Evolutionary conservation across 805 yeast species (phyloP), one percentile per base, ranked within the genome.

Genomic region (Saturnispora saitoi): DNA sequence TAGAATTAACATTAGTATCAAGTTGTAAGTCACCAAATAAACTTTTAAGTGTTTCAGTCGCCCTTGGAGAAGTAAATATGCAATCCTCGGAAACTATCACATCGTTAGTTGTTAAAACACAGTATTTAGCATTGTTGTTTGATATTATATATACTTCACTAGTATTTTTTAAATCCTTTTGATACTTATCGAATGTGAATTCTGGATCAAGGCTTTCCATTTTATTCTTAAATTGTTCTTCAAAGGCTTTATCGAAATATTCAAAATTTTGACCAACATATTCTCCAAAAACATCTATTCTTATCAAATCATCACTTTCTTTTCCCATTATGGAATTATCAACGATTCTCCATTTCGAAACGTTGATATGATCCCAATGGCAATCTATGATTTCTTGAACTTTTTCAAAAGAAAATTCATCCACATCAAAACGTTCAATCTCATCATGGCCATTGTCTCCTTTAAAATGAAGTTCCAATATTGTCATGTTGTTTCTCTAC

Each of bases 111-210:
- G 36, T 31, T 9, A 43, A 28, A 26, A 43, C 40, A 24, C 46
- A 43, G 32, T 43, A 43, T 19, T 19, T 36, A 1, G 19, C 28
- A 14, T 22, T 34, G 4, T 32, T 15, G 15, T 26, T 43, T 3
- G 40, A 43, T 5, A 43, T 11, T 3, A 43, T 24, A n/a, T 43
- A 43, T 12, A 43, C 46, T 36, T 43, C 46, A 4, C 32, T 43
- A 9, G 32, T 31, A 10, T 17, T 14, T 29, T n/a, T 17, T 14
- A 32, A 8, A 17, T 24, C 29, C 9, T 24, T 12, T 8, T 26
- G 26, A n/a, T 34, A 24, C 32, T 34, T 43, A 15, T 43, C 46
- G 28, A 32, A 14, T 22, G 19, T 30, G 22, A 19, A 43, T 14
- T 32, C 32, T 9, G 32, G n/a, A 43, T 43, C 46, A 34, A 43